Evolutionary conservation across 805 yeast genomes (phyloP), one percentile per base, ranked within the genome.

Genomic region (Zygoascus flipseniorum): DNA sequence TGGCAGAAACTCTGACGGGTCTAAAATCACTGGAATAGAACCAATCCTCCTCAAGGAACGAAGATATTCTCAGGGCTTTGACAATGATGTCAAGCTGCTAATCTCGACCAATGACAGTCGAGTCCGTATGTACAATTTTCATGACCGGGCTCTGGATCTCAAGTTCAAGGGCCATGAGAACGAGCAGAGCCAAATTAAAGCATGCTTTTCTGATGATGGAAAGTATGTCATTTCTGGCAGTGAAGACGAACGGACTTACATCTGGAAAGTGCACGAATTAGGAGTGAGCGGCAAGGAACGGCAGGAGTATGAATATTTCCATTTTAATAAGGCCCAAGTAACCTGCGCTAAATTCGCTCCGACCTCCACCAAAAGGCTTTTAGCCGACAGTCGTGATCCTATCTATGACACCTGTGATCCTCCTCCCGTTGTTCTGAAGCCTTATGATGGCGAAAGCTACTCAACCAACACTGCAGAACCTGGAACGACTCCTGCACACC

Each of bases 311-410:
- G 73, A 84, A 1, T 75, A 86, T 4, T 85, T 88, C 65, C 92
- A 85, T 69, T 88, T 93, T 0, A 89, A 86, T 67, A 82, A 80
- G 62, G 71, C 83, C 0, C 77, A 80, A 37, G 86, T 89, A 35
- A 89, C 92, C 43, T 81, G 78, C 41, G 90, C 96, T 0, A 62
- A 81, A 0, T 79, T 89, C 69, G 96, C 95, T 0, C 96, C 97
- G 0, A 70, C 77, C 18, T 72, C 73, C 4, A 85, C 96, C 0
- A 73, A 78, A 48, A 81, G 80, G 57, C 70, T 83, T 13, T 66
- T 90, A 43, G 82, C 85, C 47, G 70, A 82, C 43, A 84, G 95
- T 1, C 86, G 86, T 62, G 97, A 89, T 67, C 80, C 86, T 9
- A 80, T 90, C 5, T 88, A 78, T 67, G 95, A 87, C 56, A 65